A percentile compares a stretch with the other conserved stretches of the same genome.
phyloP scores from a whole-genome alignment of 345 rosid genomes.

The Heritiera littoralis region DNA sequence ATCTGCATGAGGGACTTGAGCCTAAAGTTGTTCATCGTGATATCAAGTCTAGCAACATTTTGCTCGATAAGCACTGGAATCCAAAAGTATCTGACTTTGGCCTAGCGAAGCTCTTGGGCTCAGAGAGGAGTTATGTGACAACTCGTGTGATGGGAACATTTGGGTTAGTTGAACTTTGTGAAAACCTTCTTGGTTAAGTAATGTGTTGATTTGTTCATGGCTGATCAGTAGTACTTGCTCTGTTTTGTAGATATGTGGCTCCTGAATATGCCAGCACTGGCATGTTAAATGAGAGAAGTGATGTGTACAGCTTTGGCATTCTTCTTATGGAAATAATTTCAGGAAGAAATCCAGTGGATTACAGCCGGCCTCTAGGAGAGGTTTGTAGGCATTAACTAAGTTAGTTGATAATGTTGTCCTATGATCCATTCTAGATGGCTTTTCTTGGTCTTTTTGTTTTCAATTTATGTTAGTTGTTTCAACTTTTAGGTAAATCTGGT shows the following conservation, averaged over 20 bases:
- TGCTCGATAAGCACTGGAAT: conserved; percentile 87
- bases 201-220: background rate
- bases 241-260: conserved; percentile 70
- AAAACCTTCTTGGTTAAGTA: conserved; percentile 6
- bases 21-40: conserved; percentile 93
- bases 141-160: conserved; percentile 98
- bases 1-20: conserved; percentile 88
- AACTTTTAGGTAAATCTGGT: conserved; percentile 77
- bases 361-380: conserved; percentile 83
- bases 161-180: conserved; percentile 50
- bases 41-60: conserved; percentile 88
- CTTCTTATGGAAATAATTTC: conserved; percentile 90
- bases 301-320: conserved; percentile 91
- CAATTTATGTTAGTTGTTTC: conserved; percentile 7
- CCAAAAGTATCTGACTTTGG: conserved; percentile 90
- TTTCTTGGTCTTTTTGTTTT: conserved; percentile 4
- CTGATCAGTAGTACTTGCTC: conserved; percentile 4
- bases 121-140: conserved; percentile 82
- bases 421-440: conserved; percentile 7
- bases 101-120: conserved; percentile 81
- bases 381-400: conserved; percentile 34
- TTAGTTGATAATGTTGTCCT: conserved; percentile 8
- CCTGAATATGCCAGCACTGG: conserved; percentile 99
- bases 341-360: conserved; percentile 97
- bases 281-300: conserved; percentile 96